A percentile compares a stretch with the other conserved stretches of the same genome.
These are phyloP conservation scores for Pistacia integerrima DNA, from an alignment of 345 rosid genomes.

Conservation along the genomic window DNA sequence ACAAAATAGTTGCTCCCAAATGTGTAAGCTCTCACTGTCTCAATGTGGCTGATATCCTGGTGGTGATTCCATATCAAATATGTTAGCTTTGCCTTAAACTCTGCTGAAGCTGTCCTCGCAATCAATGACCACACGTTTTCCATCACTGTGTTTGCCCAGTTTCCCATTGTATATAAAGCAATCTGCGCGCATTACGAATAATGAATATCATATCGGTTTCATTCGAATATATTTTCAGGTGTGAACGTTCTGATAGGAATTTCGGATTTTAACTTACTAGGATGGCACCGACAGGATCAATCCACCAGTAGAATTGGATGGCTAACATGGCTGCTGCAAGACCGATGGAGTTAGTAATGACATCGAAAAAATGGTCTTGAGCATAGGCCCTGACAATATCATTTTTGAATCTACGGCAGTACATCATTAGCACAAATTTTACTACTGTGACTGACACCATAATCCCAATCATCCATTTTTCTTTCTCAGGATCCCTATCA, in stretches of 20 bases:
- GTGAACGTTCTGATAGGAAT: too few species aligned
- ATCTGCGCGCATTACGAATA: slow-evolving; percentile 33
- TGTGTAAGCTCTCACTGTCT: slow-evolving; percentile 50
- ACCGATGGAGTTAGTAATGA: slow-evolving; percentile 54
- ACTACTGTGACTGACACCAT: slow-evolving; percentile 50
- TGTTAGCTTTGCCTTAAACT: slow-evolving; percentile 46
- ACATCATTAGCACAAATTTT: slow-evolving; percentile 39
- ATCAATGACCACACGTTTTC: slow-evolving; percentile 52
- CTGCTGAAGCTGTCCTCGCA: slow-evolving; percentile 53
- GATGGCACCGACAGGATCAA: slow-evolving; percentile 58
- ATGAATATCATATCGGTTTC: too few species aligned
- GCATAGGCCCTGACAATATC: slow-evolving; percentile 51
- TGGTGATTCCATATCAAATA: slow-evolving; percentile 57
- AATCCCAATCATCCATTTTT: slow-evolving; percentile 61
- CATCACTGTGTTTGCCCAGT: slow-evolving; percentile 52
- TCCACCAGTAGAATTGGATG: slow-evolving; percentile 53
- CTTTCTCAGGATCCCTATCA: slow-evolving; percentile 47
- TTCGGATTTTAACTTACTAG: slow-evolving; percentile 30
- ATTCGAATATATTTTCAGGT: too few species aligned
- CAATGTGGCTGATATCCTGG: slow-evolving; percentile 45
- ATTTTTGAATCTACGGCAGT: slow-evolving; percentile 46
- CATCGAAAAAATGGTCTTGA: slow-evolving; percentile 62
- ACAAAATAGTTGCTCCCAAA: slow-evolving; percentile 45
- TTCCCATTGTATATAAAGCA: slow-evolving; percentile 48
- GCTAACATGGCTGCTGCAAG: slow-evolving; percentile 50